Conservation (phyloP, 2,329 filamentous ascomycete species). For the Ascochyta pisi region DNA sequence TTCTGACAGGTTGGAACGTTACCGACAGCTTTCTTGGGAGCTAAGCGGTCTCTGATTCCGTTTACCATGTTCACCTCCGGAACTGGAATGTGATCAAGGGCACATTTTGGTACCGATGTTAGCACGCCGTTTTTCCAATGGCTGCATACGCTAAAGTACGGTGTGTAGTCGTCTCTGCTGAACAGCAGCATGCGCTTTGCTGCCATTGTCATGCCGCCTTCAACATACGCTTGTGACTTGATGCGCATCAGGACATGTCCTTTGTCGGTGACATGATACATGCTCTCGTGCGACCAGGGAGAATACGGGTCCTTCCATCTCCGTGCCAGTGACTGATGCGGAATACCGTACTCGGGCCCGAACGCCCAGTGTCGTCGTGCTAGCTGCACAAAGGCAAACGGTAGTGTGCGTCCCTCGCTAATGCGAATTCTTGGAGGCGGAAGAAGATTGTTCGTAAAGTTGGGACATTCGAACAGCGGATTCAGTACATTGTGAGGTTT, state of each 20-base stretch:
- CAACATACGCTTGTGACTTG: constrained; percentile 61
- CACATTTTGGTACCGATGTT: constrained; percentile 67
- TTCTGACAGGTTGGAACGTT: constrained; percentile 61
- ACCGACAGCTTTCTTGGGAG: constrained; percentile 47
- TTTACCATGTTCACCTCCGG: constrained; percentile 53
- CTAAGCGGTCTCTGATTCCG: constrained; percentile 40
- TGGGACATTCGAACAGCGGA: constrained; percentile 64
- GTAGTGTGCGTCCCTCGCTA: constrained; percentile 61
- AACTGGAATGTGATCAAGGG: constrained; percentile 63
- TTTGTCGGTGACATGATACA: constrained; percentile 60
- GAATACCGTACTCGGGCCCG: constrained; percentile 49
- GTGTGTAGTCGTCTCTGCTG: constrained; percentile 65
- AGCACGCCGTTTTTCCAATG: constrained; percentile 69
- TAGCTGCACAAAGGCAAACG: constrained; percentile 67
- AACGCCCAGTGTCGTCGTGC: constrained; percentile 58
- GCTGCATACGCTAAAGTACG: constrained; percentile 67
- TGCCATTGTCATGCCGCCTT: constrained; percentile 57
- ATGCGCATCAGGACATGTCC: constrained; percentile 66
- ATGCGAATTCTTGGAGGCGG: constrained; percentile 59
- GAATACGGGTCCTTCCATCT: constrained; percentile 61
- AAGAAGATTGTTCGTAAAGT: constrained; percentile 57
- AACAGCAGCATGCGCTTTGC: constrained; percentile 64
- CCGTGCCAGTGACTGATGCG: constrained; percentile 52
- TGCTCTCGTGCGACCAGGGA: constrained; percentile 62
- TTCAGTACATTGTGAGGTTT: constrained; percentile 62